Evolutionary conservation across 768 basidiomycete genomes (phyloP).

Genomic region (Mycena maculata): DNA sequence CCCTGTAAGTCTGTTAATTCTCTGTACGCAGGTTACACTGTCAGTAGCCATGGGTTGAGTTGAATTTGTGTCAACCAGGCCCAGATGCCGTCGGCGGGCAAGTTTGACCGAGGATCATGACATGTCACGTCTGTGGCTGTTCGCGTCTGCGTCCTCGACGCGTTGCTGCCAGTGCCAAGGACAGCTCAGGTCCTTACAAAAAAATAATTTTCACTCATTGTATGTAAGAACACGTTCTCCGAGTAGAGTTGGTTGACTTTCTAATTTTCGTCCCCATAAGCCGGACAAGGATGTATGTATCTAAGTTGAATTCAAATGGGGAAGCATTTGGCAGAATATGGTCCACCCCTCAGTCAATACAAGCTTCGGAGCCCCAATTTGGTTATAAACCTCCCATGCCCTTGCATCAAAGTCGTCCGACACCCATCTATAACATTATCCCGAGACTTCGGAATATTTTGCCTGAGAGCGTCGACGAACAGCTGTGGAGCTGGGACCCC

Average conservation of each 20-base stretch:
- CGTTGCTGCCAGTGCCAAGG: conserved; percentile 1
- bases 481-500: not conserved
- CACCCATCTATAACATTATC: conserved; percentile 31
- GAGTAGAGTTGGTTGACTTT: too few species aligned
- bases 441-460: conserved; percentile 16
- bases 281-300: not conserved
- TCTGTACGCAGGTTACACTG: too few species aligned
- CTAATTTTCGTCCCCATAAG: not conserved
- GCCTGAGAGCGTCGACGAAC: conserved; percentile 12
- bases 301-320: not conserved
- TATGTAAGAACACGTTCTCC: too few species aligned
- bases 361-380: conserved; percentile 18
- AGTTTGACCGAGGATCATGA: not conserved
- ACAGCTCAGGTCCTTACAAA: not conserved
- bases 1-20: too few species aligned
- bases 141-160: conserved; percentile 2
- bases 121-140: not conserved
- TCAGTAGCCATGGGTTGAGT: too few species aligned
- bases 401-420: conserved; percentile 17
- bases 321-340: conserved; percentile 26
- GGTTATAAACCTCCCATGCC: conserved; percentile 19
- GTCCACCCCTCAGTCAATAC: conserved; percentile 20
- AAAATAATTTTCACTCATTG: too few species aligned
- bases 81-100: too few species aligned
- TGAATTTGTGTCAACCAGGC: too few species aligned